Evolutionary conservation across 176 grass and related monocot genomes (phyloP).

Genomic region (Poa annua): DNA sequence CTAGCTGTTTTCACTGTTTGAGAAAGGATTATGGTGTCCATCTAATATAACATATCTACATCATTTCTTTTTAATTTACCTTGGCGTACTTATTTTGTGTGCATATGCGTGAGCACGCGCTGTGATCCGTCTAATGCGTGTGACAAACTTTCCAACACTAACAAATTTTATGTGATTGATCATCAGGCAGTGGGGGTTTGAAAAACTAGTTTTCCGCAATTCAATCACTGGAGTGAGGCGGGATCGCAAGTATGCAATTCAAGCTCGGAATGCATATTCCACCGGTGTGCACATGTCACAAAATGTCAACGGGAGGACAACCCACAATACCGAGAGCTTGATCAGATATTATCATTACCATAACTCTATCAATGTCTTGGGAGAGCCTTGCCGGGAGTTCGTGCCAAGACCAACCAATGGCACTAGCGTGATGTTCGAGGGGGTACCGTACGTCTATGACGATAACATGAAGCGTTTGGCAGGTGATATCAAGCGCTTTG

Average conservation of each 20-base stretch:
- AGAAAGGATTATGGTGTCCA: neutral
- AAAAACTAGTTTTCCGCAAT: slow-evolving; percentile 81
- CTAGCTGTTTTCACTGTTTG: neutral
- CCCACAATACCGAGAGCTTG: slow-evolving; percentile 72
- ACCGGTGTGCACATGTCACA: slow-evolving; percentile 92
- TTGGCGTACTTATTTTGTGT: neutral
- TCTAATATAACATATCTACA: neutral
- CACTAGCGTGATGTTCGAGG: slow-evolving; percentile 53
- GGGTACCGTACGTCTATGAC: slow-evolving; percentile 68
- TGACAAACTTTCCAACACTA: neutral
- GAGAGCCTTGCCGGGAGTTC: slow-evolving; percentile 56
- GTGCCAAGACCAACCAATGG: slow-evolving; percentile 43
- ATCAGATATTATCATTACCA: slow-evolving; percentile 95
- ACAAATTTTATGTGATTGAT: slow-evolving; percentile 3
- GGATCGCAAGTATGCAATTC: slow-evolving; percentile 85
- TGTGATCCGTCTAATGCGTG: neutral
- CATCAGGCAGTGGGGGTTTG: slow-evolving; percentile 81
- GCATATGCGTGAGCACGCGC: neutral
- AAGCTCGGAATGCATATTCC: slow-evolving; percentile 65
- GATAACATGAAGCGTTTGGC: slow-evolving; percentile 57
- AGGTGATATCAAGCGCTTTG: slow-evolving; percentile 60
- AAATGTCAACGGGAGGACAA: slow-evolving; percentile 63
- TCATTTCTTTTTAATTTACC: neutral
- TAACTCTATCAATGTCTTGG: slow-evolving; percentile 67
- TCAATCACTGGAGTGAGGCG: slow-evolving; percentile 63